These are phyloP conservation scores for Globisporangium splendens DNA, from an alignment of 352 stramenopile genomes.

Conservation along the genomic window DNA sequence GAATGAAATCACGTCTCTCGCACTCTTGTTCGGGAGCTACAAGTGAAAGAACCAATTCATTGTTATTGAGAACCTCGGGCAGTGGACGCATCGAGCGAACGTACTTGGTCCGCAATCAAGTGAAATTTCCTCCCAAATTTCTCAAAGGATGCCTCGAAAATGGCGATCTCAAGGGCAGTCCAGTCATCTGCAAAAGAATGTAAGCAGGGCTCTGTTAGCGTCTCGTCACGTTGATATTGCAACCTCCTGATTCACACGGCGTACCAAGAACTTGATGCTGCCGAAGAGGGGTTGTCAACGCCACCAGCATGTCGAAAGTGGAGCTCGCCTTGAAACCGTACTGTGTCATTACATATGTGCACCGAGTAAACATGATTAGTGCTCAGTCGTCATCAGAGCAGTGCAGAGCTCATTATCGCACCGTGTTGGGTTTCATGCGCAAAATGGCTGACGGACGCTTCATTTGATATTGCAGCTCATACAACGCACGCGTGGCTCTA, in stretches of 20 bases:
- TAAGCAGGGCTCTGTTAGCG: too few relatives aligned
- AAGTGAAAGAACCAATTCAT: not conserved
- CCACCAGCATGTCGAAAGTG: conserved; percentile 64
- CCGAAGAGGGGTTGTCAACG: conserved; percentile 64
- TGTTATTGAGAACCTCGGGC: too few relatives aligned
- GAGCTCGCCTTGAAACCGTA: conserved; percentile 64
- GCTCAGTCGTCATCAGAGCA: not conserved
- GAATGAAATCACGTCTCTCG: conserved; percentile 67
- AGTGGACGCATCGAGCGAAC: not conserved
- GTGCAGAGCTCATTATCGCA: conserved; percentile 13
- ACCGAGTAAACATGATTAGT: conserved; percentile 2
- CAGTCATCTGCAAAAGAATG: conserved; percentile 50
- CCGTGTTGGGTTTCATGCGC: conserved; percentile 65
- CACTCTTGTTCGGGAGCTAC: conserved; percentile 59
- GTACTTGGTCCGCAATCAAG: conserved; percentile 63
- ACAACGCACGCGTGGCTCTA: conserved; percentile 52
- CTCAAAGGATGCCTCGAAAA: conserved; percentile 79
- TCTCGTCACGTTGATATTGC: not conserved
- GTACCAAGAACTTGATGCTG: conserved; percentile 67
- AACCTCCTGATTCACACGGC: not conserved
- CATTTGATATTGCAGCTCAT: conserved; percentile 72
- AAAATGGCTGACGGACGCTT: conserved; percentile 69
- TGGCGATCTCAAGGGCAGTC: conserved; percentile 63
- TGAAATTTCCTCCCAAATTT: conserved; percentile 79
- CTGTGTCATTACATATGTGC: conserved; percentile 21